These are phyloP conservation scores for Aureobasidium sp. DNA, from an alignment of 2,329 filamentous ascomycete species.

Conservation along the genomic window DNA sequence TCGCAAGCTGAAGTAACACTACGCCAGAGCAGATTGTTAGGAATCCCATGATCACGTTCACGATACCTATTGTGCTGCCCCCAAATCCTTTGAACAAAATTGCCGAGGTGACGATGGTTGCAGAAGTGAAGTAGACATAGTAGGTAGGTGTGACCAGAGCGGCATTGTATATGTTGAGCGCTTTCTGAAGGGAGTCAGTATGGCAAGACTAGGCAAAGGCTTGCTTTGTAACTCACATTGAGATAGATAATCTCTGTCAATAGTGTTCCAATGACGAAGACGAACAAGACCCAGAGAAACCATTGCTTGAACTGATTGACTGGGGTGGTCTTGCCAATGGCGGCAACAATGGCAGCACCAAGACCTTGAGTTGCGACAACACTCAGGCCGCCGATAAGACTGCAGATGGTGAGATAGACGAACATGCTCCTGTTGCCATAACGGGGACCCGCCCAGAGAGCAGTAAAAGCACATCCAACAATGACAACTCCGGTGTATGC, in stretches of 20 bases:
- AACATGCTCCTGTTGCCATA: constrained; percentile 98
- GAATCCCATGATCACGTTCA: constrained; percentile 88
- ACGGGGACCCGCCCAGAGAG: constrained; percentile 72
- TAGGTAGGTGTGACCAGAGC: constrained; percentile 96
- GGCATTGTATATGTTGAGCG: constrained; percentile 91
- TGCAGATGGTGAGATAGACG: constrained; percentile 94
- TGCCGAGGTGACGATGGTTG: constrained; percentile 88
- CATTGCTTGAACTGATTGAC: constrained; percentile 80
- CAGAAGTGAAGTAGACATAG: constrained; percentile 96
- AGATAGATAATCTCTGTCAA: constrained; percentile 91
- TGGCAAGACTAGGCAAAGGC: not conserved
- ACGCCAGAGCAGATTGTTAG: constrained; percentile 89
- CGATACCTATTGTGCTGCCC: constrained; percentile 68
- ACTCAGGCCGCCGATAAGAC: constrained; percentile 84
- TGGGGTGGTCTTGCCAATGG: constrained; percentile 58
- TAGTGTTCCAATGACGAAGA: constrained; percentile 83
- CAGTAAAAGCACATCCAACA: constrained; percentile 60
- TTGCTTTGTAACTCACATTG: constrained; percentile 58
- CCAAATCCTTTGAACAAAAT: constrained; percentile 93
- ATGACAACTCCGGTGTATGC: constrained; percentile 77
- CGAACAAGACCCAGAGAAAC: constrained; percentile 87
- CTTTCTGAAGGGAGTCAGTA: constrained; percentile 63
- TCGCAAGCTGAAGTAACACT: constrained; percentile 88
- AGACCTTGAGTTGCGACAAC: constrained; percentile 92
- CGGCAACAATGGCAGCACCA: constrained; percentile 82